A percentile compares a stretch with the other conserved stretches of the same genome.
phyloP scores from a whole-genome alignment of 1,284 basidiomycete species.

The Rhodotorula sp. region DNA sequence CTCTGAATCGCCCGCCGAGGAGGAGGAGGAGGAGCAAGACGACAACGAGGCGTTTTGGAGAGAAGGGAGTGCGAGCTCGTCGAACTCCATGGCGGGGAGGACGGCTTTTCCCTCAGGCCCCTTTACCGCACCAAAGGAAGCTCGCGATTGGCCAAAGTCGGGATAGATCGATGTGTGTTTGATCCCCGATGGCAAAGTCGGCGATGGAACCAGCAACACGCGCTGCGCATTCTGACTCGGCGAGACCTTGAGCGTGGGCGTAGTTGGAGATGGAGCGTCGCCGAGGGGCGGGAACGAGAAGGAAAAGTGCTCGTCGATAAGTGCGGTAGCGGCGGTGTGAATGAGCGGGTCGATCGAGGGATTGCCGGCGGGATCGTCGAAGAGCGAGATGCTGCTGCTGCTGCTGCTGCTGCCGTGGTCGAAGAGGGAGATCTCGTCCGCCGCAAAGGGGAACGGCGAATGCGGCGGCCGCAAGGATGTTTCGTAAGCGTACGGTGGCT shows the following conservation, averaged over 20 bases:
- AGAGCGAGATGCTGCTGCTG: too few species aligned
- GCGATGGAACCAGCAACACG: conserved; percentile 9
- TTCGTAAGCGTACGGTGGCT: too few species aligned
- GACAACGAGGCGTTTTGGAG: neutral
- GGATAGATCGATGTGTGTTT: conserved; percentile 25
- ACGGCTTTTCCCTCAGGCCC: too few species aligned
- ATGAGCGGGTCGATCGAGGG: conserved; percentile 21
- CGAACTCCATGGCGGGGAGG: too few species aligned
- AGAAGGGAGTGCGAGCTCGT: too few species aligned
- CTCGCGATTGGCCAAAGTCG: neutral
- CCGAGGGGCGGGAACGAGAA: conserved; percentile 3
- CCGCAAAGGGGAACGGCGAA: conserved; percentile 28
- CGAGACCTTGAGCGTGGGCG: neutral
- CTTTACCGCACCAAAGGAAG: neutral
- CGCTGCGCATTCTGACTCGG: neutral
- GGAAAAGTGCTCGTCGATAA: neutral
- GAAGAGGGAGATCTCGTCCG: neutral
- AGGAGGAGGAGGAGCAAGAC: neutral
- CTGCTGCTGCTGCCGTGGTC: neutral
- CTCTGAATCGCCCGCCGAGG: too few species aligned
- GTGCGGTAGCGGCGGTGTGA: neutral
- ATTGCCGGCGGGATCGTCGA: conserved; percentile 1
- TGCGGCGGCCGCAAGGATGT: neutral
- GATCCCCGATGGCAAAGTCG: neutral
- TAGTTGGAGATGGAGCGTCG: neutral